Percentiles rank a stretch among this genome's conserved stretches.
phyloP scores from a whole-genome alignment of 2,329 filamentous ascomycete genomes.

The Neopestalotiopsis sp. region DNA sequence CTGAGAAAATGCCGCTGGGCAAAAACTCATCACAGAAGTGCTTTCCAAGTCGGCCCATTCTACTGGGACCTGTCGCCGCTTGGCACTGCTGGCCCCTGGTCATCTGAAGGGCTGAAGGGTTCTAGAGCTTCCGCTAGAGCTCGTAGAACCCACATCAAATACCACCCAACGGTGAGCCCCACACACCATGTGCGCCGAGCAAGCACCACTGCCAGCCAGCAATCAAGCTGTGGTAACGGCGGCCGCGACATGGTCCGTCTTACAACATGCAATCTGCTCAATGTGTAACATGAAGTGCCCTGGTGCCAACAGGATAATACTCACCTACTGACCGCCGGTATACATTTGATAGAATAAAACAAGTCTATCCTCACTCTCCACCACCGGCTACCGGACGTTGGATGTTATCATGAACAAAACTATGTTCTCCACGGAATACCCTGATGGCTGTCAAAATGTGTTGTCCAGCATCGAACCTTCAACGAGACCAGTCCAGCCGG shows the following conservation, averaged over 20 bases:
- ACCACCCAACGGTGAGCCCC: not conserved
- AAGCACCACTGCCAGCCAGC: not conserved
- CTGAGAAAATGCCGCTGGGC: constrained; percentile 7
- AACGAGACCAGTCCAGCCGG: not conserved
- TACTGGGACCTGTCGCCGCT: constrained; percentile 11
- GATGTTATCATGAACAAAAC: not conserved
- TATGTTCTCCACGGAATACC: not conserved
- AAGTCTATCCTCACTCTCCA: too few relatives aligned
- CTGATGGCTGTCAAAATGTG: constrained; percentile 2
- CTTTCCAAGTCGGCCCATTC: constrained; percentile 12
- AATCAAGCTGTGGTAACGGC: not conserved
- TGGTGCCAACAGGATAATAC: too few relatives aligned
- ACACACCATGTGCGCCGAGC: not conserved
- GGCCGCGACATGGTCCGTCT: not conserved
- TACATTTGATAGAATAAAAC: not conserved
- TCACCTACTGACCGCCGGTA: not conserved
- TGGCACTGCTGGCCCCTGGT: constrained; percentile 7
- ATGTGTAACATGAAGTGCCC: too few relatives aligned
- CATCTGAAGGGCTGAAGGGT: constrained; percentile 6
- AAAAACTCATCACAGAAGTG: not conserved
- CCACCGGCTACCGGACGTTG: not conserved
- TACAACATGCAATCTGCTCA: not conserved
- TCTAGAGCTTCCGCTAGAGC: constrained; percentile 4
- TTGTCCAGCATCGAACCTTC: not conserved
- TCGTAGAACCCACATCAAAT: constrained; percentile 1